These are phyloP conservation scores for Lasiodiplodia citricola DNA, from an alignment of 2,329 filamentous ascomycete genomes.

Conservation along the genomic window DNA sequence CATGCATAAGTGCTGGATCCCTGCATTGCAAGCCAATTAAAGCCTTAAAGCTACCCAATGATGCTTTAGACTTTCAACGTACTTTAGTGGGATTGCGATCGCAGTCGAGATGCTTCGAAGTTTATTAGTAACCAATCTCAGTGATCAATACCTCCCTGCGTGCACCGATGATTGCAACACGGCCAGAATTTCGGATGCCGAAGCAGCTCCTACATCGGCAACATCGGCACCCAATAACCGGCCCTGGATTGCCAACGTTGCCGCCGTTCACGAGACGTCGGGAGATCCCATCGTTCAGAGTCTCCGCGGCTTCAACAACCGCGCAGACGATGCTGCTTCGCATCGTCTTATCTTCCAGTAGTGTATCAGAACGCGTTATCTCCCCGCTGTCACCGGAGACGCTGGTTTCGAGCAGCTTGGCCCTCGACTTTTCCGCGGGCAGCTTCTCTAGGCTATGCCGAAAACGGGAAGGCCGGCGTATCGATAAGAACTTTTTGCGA, in stretches of 20 bases:
- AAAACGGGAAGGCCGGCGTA: slow-evolving; percentile 1
- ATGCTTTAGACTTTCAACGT: too few relatives aligned
- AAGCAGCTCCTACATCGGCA: slow-evolving; percentile 5
- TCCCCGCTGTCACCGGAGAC: neutral
- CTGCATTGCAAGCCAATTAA: neutral
- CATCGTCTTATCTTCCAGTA: neutral
- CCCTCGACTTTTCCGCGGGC: slow-evolving; percentile 16
- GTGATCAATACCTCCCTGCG: too few relatives aligned
- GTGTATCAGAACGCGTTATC: neutral
- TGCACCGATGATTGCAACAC: neutral
- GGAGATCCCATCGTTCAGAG: neutral
- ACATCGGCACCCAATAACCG: slow-evolving; percentile 9
- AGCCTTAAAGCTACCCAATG: neutral
- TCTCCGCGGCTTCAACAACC: neutral
- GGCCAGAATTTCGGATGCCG: neutral
- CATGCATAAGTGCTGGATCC: neutral
- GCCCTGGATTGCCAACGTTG: neutral
- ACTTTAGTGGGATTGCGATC: too few relatives aligned
- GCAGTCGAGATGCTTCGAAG: neutral
- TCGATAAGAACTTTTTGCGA: slow-evolving; percentile 22
- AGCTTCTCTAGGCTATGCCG: slow-evolving; percentile 6
- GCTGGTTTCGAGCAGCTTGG: neutral
- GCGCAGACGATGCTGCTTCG: neutral
- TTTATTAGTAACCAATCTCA: too few relatives aligned
- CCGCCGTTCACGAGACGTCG: neutral